phyloP scores from a whole-genome alignment of 2,329 filamentous ascomycete species.

The Aspergillus uvarum region DNA sequence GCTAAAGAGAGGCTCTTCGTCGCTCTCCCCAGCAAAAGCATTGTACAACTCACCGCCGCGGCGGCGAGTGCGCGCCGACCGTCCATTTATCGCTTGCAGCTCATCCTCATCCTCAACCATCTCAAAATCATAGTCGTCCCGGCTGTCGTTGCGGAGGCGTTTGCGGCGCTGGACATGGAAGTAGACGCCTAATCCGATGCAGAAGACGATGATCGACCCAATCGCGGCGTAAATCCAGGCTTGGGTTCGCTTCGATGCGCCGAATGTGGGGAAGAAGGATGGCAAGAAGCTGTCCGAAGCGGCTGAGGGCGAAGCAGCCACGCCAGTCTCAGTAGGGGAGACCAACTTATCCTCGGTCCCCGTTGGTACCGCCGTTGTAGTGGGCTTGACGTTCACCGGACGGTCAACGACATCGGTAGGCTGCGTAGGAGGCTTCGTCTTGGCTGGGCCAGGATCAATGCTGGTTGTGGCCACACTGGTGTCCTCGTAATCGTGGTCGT shows the following conservation, averaged over 20 bases:
- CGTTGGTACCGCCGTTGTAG: slow-evolving; percentile 29
- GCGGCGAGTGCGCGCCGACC: slow-evolving; percentile 53
- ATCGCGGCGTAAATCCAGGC: slow-evolving; percentile 91
- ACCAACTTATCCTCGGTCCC: slow-evolving; percentile 25
- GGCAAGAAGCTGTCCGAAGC: slow-evolving; percentile 65
- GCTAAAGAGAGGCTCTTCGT: slow-evolving; percentile 62
- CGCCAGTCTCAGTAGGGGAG: slow-evolving; percentile 30
- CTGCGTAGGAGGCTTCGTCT: slow-evolving; percentile 44
- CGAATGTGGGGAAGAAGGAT: slow-evolving; percentile 86
- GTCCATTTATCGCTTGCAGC: slow-evolving; percentile 44
- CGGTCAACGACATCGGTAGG: slow-evolving; percentile 67
- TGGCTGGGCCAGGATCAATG: slow-evolving; percentile 50
- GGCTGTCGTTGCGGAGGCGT: slow-evolving; percentile 69
- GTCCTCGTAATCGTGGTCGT: slow-evolving; percentile 73
- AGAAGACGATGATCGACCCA: slow-evolving; percentile 82
- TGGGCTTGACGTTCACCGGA: slow-evolving; percentile 61
- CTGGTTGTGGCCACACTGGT: slow-evolving; percentile 64
- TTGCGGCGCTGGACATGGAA: slow-evolving; percentile 76
- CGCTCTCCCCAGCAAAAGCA: slow-evolving; percentile 91
- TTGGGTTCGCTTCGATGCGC: slow-evolving; percentile 80
- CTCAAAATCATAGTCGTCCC: slow-evolving; percentile 91
- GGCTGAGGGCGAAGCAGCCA: slow-evolving; percentile 31
- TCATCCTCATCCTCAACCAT: slow-evolving; percentile 80
- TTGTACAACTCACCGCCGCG: slow-evolving; percentile 89
- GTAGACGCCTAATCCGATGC: slow-evolving; percentile 75